Evolutionary conservation across 164 flowering plant species (phyloP).

Genomic region (Macadamia integrifolia): DNA sequence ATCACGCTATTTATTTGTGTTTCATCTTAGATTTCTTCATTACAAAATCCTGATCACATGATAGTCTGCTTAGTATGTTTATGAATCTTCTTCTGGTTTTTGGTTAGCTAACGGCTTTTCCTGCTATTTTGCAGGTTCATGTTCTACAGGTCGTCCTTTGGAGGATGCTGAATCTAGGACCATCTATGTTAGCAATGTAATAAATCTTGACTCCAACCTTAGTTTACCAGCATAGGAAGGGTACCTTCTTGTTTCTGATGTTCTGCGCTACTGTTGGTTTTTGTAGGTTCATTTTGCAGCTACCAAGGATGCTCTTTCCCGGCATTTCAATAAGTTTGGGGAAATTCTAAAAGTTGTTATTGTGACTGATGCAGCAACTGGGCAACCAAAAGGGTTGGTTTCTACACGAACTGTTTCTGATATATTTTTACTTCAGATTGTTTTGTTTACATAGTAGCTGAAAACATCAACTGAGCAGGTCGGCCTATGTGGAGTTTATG

Average conservation of each 20-base stretch:
- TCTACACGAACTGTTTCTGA: neutral
- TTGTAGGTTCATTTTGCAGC: conserved; percentile 95
- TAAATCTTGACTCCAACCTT: neutral
- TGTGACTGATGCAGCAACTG: conserved; percentile 78
- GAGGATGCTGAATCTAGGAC: conserved; percentile 89
- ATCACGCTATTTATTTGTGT: neutral
- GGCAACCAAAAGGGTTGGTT: conserved; percentile 84
- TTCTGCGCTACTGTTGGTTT: conserved; percentile 1
- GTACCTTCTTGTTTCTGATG: neutral
- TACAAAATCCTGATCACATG: neutral
- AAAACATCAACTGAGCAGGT: conserved; percentile 39
- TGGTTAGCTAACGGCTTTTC: neutral
- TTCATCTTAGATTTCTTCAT: neutral
- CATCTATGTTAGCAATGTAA: conserved; percentile 85
- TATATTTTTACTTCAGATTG: neutral
- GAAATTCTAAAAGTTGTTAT: conserved; percentile 87
- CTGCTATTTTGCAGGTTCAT: conserved; percentile 43
- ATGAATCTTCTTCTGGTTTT: neutral
- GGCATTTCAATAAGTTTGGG: conserved; percentile 90
- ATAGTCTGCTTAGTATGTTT: neutral
- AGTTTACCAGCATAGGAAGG: neutral
- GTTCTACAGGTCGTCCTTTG: conserved; percentile 40
- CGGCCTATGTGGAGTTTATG: conserved; percentile 85
- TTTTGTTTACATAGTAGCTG: neutral
- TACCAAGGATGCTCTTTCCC: conserved; percentile 83